These are phyloP conservation scores for Microthlaspi erraticum DNA, from an alignment of 345 rosid genomes.

Conservation along the genomic window DNA sequence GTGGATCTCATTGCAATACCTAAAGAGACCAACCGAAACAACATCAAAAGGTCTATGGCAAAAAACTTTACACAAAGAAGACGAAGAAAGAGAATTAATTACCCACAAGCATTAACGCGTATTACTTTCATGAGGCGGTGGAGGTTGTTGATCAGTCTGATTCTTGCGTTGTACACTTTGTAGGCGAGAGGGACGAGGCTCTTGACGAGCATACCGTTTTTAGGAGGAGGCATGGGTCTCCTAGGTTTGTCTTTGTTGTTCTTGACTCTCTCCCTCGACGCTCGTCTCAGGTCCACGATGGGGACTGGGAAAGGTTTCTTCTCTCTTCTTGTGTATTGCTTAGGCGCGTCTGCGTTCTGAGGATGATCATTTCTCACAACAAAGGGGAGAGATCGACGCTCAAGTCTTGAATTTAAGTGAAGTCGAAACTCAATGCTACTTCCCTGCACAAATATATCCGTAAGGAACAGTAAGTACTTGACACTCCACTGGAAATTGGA, in stretches of 20 bases:
- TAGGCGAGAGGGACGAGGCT: constrained; percentile 75
- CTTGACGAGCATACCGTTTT: constrained; percentile 72
- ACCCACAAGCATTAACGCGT: constrained; percentile 91
- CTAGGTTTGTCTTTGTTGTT: constrained; percentile 69
- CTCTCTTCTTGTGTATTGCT: constrained; percentile 67
- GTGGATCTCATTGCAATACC: constrained; percentile 89
- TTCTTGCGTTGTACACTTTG: constrained; percentile 71
- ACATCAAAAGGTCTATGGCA: not conserved
- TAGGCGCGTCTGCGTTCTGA: constrained; percentile 90
- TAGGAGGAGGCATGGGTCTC: constrained; percentile 70
- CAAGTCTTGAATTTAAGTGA: constrained; percentile 39
- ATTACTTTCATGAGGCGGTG: constrained; percentile 78
- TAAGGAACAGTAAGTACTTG: constrained; percentile 13
- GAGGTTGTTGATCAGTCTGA: constrained; percentile 77
- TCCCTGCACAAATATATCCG: constrained; percentile 50
- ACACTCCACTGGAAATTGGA: not conserved
- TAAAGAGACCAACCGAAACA: constrained; percentile 27
- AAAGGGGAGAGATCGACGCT: constrained; percentile 38
- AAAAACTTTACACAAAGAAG: constrained; percentile 29
- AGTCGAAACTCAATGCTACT: constrained; percentile 41
- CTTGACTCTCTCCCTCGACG: constrained; percentile 89
- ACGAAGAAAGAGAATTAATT: constrained; percentile 45
- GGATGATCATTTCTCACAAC: constrained; percentile 62
- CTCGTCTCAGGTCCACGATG: constrained; percentile 81
- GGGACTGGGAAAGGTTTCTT: constrained; percentile 93